These are phyloP conservation scores for Potentilla sterilis DNA, from an alignment of 306 rosid genomes.

Conservation along the genomic window DNA sequence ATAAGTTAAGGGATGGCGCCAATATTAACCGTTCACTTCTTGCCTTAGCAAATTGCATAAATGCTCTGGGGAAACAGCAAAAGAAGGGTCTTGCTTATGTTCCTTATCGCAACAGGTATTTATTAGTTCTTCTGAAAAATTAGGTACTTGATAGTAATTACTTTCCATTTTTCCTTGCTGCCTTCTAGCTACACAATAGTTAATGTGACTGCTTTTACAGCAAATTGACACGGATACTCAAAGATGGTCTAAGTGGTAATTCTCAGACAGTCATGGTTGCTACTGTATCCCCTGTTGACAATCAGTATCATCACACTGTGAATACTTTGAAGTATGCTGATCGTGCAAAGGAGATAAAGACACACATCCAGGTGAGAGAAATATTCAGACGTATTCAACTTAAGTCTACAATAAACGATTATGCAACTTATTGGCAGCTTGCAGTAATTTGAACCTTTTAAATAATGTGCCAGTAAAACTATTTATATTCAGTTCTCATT, in stretches of 20 bases:
- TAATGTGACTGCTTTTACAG: constrained; percentile 37
- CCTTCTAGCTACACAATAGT: constrained; percentile 15
- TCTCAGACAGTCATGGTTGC: constrained; percentile 71
- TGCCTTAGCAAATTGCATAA: constrained; percentile 66
- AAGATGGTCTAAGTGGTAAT: constrained; percentile 67
- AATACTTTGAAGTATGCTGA: constrained; percentile 70
- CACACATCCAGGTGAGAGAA: constrained; percentile 55
- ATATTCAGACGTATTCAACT: not conserved
- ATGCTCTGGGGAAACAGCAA: constrained; percentile 61
- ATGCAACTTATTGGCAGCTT: not conserved
- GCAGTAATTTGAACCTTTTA: not conserved
- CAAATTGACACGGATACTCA: constrained; percentile 63
- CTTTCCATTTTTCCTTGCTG: not conserved
- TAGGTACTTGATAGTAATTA: constrained; percentile 37
- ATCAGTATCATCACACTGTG: constrained; percentile 58
- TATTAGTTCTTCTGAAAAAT: not conserved
- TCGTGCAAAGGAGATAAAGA: constrained; percentile 67
- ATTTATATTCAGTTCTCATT: not conserved
- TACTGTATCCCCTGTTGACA: constrained; percentile 48
- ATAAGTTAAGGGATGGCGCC: constrained; percentile 65
- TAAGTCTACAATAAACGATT: not conserved
- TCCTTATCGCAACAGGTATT: constrained; percentile 61
- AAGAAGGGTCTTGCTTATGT: constrained; percentile 71
- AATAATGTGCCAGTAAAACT: not conserved
- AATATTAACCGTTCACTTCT: constrained; percentile 70